Evolutionary conservation across 1,284 basidiomycete genomes (phyloP), one percentile per base, ranked within the genome.

Genomic region (Cerrena zonata): DNA sequence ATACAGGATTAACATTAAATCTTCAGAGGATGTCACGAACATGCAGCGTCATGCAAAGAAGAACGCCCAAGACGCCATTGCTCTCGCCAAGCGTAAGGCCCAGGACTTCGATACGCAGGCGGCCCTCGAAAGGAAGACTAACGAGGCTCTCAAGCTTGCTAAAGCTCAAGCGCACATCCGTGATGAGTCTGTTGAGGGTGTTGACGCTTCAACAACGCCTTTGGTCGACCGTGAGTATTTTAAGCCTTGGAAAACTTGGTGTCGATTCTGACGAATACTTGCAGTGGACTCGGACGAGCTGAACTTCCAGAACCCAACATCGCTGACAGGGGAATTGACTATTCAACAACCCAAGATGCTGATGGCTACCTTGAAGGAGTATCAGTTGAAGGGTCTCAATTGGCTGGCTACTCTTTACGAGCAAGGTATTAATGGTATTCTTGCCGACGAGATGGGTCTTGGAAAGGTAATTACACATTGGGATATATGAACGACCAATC

Each of bases 341-440:
- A 87, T 96, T 58, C 81, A 82, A 26, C 96, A 99, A 66, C 96
- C 96, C 19, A 89, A 86, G 70, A 96, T 99, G 89, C 77, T 99
- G 55, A 94, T 93, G 79, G 93, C 94, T 13, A 90, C 94, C 59
- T 75, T 99, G 51, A 99, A 99, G 70, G 96, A 99, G 69, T 99
- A 99, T 67, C 96, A 99, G 69, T 72, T 99, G 57, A 99, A 99
- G 67, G 96, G 96, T 59, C 76, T 99, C 45, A 99, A 97, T 56
- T 99, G 96, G 96, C 78, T 99, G 21, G 96, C 89, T 26, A 98
- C 95, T 22, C 73, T 99, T 40, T 99, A 99, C 67, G 96, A 99
- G 69, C 95, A 99, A 68, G 96, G 96, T 48, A 99, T 99, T 76
- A 98, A 98, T 64, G 94, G 94, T 54, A 98, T 98, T 61, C 78